These are phyloP conservation scores for Candida taoyuanica DNA, from an alignment of 805 yeast genomes.

Conservation along the genomic window DNA sequence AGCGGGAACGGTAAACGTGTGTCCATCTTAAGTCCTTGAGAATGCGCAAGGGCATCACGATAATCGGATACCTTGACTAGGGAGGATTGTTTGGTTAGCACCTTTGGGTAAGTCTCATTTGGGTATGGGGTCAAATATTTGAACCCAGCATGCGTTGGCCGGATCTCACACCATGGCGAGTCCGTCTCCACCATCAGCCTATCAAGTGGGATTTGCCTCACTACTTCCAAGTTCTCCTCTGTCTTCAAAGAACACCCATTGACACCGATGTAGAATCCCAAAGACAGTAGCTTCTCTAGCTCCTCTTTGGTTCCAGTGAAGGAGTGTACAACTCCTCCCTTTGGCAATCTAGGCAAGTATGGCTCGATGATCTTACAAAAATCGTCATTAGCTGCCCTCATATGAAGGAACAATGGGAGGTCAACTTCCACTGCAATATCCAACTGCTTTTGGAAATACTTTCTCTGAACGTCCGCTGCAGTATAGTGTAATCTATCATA, in stretches of 20 bases:
- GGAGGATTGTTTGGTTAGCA: constrained; percentile 20
- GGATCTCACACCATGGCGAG: constrained; percentile 97
- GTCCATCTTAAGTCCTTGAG: constrained; percentile 32
- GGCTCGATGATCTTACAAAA: constrained; percentile 63
- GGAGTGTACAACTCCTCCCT: constrained; percentile 85
- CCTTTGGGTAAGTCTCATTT: constrained; percentile 48
- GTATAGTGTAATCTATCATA: constrained; percentile 85
- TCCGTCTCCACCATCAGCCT: constrained; percentile 85
- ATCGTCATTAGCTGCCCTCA: constrained; percentile 82
- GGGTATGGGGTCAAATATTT: constrained; percentile 52
- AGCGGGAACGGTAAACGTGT: constrained; percentile 56
- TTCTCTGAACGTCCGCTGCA: constrained; percentile 57
- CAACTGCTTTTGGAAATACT: constrained; percentile 70
- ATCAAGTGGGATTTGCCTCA: constrained; percentile 61
- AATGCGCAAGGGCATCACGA: constrained; percentile 8
- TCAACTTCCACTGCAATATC: constrained; percentile 53
- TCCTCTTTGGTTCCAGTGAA: constrained; percentile 82
- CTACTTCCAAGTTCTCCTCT: constrained; percentile 66
- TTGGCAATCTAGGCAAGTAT: constrained; percentile 31
- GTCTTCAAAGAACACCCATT: constrained; percentile 92
- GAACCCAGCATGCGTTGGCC: constrained; percentile 76
- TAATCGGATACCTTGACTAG: constrained; percentile 10
- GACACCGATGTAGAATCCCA: constrained; percentile 71
- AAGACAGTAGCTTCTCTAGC: constrained; percentile 46
- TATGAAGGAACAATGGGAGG: constrained; percentile 84